Base-by-base conservation (phyloP, 805 yeast species). In the Cyberlindnera mississippiensis region DNA sequence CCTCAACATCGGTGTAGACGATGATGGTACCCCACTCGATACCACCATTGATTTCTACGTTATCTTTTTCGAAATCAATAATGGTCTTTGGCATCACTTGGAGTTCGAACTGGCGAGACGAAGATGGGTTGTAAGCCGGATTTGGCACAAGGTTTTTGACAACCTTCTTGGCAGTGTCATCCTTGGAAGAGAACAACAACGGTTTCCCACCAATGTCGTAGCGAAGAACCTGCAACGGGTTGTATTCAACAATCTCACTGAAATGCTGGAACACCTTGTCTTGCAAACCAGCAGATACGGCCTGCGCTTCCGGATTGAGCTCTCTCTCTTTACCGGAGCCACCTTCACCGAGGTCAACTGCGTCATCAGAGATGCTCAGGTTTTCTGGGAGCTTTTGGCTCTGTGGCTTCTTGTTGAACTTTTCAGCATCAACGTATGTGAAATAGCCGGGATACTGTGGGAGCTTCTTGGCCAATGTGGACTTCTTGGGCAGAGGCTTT, bases 21-120 rank as follows among this genome's bases (percentile, higher is more conserved):
- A 87, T 66, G 24, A 93, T 85, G 0, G 98, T 85, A 2, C 97
- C 98, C 99, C 99, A 93, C 48, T 91, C 95, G 95, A 91, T 91
- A 11, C 98, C 97, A 28, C 78, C 78, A 33, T 73, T 53, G 62
- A 72, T 43, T 61, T 56, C 52, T 65, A 55, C 41, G 26, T 61
- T 56, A 22, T 66, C 62, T 33, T 69, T 70, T 58, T 91, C 97
- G 34, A 93, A 69, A 55, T 87, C 91, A 38, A 86, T 69, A 40
- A 93, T 91, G 40, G 89, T 78, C 59, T 87, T 87, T 2, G 99
- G 99, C 97, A 91, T 91, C 41, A 93, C 62, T 60, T 93, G 99
- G 44, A 91, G 65, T 62, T 93, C 99, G 57, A 88, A 85, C 26
- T 73, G 75, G 50, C 91, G 72, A 12, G 46, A 32, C 15, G 82